Evolutionary conservation across 495 filamentous ascomycete genomes (phyloP).

Genomic region (Aspergillus sclerotiicarbonarius): DNA sequence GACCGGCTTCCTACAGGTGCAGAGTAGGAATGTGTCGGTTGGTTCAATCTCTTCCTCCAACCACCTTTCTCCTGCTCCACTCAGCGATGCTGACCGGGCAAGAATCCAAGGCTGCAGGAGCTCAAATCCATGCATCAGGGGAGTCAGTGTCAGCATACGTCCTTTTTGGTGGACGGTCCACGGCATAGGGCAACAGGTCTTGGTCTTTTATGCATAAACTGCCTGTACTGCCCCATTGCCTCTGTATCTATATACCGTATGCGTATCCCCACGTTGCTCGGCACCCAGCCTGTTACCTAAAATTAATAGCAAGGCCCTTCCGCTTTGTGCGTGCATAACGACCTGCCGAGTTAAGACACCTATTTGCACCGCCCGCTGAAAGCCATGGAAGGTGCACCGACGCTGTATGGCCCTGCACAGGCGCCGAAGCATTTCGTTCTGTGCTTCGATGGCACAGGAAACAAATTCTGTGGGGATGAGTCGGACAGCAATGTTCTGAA

Average conservation of each 20-base stretch:
- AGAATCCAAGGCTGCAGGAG: constrained; percentile 24
- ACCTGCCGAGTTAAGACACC: not conserved
- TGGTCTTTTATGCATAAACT: not conserved
- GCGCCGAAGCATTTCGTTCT: constrained; percentile 62
- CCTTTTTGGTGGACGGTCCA: constrained; percentile 1
- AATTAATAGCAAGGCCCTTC: not conserved
- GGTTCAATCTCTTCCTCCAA: constrained; percentile 1
- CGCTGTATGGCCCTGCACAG: constrained; percentile 14
- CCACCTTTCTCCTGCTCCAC: constrained; percentile 7
- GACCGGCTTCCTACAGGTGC: not conserved
- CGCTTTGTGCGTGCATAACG: not conserved
- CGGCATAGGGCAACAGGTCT: constrained; percentile 2
- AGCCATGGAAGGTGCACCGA: constrained; percentile 19
- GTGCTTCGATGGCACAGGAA: constrained; percentile 89
- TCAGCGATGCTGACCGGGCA: constrained; percentile 2
- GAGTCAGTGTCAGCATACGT: not conserved
- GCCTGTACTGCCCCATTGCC: not conserved
- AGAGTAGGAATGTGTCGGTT: constrained; percentile 8
- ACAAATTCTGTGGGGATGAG: constrained; percentile 78
- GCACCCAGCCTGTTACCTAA: not conserved
- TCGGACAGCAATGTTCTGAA: constrained; percentile 88
- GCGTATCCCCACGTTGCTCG: not conserved
- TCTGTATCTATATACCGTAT: not conserved
- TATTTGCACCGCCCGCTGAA: not conserved
- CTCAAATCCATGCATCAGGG: constrained; percentile 1